These are phyloP conservation scores for Tulasnella sp. DNA, from an alignment of 768 basidiomycete genomes.

Conservation along the genomic window DNA sequence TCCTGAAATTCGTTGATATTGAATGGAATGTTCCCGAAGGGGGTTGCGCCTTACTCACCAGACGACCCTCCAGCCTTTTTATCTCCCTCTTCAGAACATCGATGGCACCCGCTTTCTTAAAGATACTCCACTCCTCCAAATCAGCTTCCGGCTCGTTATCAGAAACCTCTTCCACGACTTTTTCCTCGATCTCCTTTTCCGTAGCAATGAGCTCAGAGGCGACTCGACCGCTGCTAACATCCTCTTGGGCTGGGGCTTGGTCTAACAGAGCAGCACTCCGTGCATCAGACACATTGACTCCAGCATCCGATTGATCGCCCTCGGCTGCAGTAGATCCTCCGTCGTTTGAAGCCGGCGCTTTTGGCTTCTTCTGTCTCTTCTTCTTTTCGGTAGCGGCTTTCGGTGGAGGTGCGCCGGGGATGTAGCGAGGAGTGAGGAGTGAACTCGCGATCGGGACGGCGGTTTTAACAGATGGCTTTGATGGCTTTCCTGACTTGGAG, in stretches of 20 bases:
- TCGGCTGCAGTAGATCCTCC: slow-evolving; percentile 28
- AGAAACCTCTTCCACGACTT: slow-evolving; percentile 11
- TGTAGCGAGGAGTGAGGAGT: slow-evolving; percentile 30
- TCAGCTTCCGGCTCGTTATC: slow-evolving; percentile 32
- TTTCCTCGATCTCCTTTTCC: not conserved
- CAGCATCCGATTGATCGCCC: slow-evolving; percentile 37
- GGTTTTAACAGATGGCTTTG: not conserved
- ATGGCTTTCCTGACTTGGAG: not conserved
- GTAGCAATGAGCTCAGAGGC: slow-evolving; percentile 31
- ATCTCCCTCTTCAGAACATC: slow-evolving; percentile 72
- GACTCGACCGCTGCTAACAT: slow-evolving; percentile 36
- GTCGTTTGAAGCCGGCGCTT: not conserved
- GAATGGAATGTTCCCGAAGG: not conserved
- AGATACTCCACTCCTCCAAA: slow-evolving; percentile 29
- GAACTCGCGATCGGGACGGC: slow-evolving; percentile 1
- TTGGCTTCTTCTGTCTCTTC: slow-evolving; percentile 48
- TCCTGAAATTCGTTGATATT: slow-evolving; percentile 32
- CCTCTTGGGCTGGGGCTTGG: slow-evolving; percentile 37
- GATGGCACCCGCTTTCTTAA: slow-evolving; percentile 50
- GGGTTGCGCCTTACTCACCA: slow-evolving; percentile 21
- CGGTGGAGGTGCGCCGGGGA: slow-evolving; percentile 71
- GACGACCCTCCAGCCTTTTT: slow-evolving; percentile 27
- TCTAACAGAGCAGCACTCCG: slow-evolving; percentile 37
- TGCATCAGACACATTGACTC: slow-evolving; percentile 32
- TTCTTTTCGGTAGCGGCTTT: slow-evolving; percentile 50